These are phyloP conservation scores for Fraxinus latifolia DNA, from an alignment of 305 asterid genomes.

Conservation along the genomic window DNA sequence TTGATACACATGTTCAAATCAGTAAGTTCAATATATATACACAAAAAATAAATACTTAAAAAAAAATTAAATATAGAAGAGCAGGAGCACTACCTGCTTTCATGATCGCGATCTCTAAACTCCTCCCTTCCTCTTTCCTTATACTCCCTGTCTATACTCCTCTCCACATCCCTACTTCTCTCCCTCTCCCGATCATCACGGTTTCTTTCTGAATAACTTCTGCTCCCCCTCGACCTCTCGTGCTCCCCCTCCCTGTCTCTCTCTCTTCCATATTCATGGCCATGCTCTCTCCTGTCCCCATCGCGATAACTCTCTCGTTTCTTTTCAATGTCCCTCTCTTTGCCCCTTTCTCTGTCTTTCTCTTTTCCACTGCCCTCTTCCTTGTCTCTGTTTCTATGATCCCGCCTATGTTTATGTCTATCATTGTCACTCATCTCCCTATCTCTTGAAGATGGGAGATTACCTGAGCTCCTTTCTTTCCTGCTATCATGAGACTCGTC, in stretches of 20 bases:
- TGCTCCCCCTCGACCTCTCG: conserved; percentile 44
- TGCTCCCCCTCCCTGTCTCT: conserved; percentile 42
- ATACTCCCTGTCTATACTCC: conserved; percentile 33
- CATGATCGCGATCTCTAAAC: conserved; percentile 41
- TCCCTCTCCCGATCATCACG: conserved; percentile 42
- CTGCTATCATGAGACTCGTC: conserved; percentile 42
- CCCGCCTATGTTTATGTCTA: conserved; percentile 33
- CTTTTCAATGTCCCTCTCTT: conserved; percentile 37
- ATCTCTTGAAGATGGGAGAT: conserved; percentile 43
- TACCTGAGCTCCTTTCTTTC: conserved; percentile 41
- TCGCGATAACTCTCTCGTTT: conserved; percentile 33
- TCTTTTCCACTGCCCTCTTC: conserved; percentile 35
- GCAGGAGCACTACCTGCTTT: conserved; percentile 44
- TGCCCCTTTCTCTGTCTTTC: conserved; percentile 36
- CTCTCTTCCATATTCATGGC: conserved; percentile 36
- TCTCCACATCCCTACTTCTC: conserved; percentile 34
- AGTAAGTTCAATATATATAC: background rate
- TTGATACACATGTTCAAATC: background rate
- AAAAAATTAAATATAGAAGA: background rate
- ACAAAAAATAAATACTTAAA: background rate
- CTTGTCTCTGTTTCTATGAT: conserved; percentile 36
- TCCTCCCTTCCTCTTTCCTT: conserved; percentile 40
- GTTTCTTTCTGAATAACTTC: conserved; percentile 39
- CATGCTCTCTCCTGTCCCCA: conserved; percentile 48
- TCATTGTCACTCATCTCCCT: conserved; percentile 50